These are phyloP conservation scores for Ganoderma lingzhi DNA, from an alignment of 1,284 basidiomycete species.

Conservation along the genomic window DNA sequence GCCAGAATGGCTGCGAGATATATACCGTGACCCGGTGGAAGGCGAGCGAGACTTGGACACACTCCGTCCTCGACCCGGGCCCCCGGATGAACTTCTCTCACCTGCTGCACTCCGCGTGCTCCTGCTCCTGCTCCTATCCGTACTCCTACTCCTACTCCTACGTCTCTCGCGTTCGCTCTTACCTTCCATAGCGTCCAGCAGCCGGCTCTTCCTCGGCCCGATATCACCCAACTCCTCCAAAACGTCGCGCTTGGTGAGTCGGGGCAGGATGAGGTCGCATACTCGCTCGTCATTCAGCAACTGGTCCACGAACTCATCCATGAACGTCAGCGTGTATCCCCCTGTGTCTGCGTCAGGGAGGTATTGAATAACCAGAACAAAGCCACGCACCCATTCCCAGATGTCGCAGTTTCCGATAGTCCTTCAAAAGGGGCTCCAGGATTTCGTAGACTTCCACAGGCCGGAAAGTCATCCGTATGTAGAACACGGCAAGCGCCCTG, in stretches of 20 bases:
- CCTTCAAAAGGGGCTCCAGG: slow-evolving; percentile 93
- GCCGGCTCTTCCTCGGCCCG: slow-evolving; percentile 79
- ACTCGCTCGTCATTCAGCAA: slow-evolving; percentile 91
- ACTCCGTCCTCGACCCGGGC: slow-evolving; percentile 38
- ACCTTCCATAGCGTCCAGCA: slow-evolving; percentile 86
- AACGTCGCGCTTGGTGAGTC: slow-evolving; percentile 85
- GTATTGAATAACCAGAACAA: not conserved
- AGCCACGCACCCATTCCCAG: slow-evolving; percentile 75
- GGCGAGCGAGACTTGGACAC: slow-evolving; percentile 49
- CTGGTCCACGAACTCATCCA: slow-evolving; percentile 93
- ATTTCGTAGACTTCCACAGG: slow-evolving; percentile 92
- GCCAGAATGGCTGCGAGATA: slow-evolving; percentile 67
- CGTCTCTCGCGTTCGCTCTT: slow-evolving; percentile 55
- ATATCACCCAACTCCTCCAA: slow-evolving; percentile 94
- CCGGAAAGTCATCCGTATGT: slow-evolving; percentile 93
- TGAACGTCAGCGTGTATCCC: slow-evolving; percentile 85
- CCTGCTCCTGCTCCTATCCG: slow-evolving; percentile 43
- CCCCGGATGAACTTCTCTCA: slow-evolving; percentile 36
- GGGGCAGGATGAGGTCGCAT: slow-evolving; percentile 96
- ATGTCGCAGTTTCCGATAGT: slow-evolving; percentile 90
- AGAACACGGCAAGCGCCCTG: slow-evolving; percentile 92
- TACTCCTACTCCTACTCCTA: slow-evolving; percentile 43
- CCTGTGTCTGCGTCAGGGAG: slow-evolving; percentile 49
- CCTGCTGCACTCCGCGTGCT: slow-evolving; percentile 41
- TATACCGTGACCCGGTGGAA: slow-evolving; percentile 58